Base-by-base conservation (phyloP, 179 eudicot species). In the Silene coronaria region DNA sequence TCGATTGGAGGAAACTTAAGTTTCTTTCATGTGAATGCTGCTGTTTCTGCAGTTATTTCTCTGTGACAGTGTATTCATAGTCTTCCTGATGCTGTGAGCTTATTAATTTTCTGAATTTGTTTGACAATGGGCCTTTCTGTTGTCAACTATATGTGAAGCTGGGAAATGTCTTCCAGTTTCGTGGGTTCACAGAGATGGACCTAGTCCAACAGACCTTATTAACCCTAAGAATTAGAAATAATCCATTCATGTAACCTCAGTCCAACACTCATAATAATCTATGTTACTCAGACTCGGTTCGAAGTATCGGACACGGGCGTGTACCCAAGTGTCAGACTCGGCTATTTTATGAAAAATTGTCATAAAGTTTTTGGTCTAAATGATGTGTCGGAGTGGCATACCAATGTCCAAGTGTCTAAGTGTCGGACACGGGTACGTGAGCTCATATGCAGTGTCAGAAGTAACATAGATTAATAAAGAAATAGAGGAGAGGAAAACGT, bases 21-120 rank as follows among this genome's bases (percentile, higher is more conserved):
- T 30, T 46, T 57, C 19, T 53, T 71, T 7, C 28, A 19, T 34
- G 21, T 30, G 21, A 58, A 10, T 55, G 32, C 27, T 72, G 57
- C 58, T 32, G 53, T 21, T 57, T 72, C 66, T 72, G 75, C 75
- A 58, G 59, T 10, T 30, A 9, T 72, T 71, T 72, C 75, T 21
- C 21, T 28, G 21, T 22, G 28, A 21, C 14, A 55, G 62, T 30
- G 24, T 16, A 7, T 28, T 28, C 22, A 19, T 28, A 30, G 28
- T 58, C 66, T 53, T 57, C 10, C 21, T 70, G 42, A 32, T 70
- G 27, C 21, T 27, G 16, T 24, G 26, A 45, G 61, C 21, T 2
- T 28, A 55, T 34, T 59, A n/a, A 32, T 38, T 51, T 1, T 32
- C 10, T 12, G 16, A 75, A 27, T 8, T 22, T 61, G 51, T 51